Conservation (phyloP, 257 asterid genomes). For the Fraxinus anomala region DNA sequence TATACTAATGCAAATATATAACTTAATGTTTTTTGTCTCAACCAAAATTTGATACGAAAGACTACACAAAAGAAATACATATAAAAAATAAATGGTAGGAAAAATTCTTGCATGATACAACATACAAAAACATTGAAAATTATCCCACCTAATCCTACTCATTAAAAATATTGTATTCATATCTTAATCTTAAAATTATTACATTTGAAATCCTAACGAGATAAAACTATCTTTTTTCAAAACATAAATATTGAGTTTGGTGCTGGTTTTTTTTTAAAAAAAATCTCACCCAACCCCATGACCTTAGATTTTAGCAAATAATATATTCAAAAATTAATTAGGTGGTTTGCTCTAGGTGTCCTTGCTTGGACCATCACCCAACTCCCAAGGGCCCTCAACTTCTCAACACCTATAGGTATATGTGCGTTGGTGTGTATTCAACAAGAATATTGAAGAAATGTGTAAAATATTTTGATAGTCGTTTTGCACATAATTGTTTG, state of each 20-base stretch:
- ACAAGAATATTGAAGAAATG: too few species aligned
- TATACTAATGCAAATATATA: too few species aligned
- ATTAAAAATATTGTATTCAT: not conserved
- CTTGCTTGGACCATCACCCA: not conserved
- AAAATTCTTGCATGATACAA: not conserved
- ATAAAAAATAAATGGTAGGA: not conserved
- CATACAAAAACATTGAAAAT: conserved; percentile 12
- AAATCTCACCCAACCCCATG: conserved; percentile 23
- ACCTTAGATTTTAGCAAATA: conserved; percentile 23
- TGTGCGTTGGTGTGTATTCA: too few species aligned
- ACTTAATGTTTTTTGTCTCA: not conserved
- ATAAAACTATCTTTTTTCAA: not conserved
- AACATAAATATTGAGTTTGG: not conserved
- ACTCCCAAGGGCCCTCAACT: not conserved
- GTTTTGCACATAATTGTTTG: too few species aligned
- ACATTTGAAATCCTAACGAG: conserved; percentile 12
- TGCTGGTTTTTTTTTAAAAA: not conserved
- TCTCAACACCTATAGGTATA: not conserved
- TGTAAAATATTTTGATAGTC: not conserved
- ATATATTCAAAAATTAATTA: conserved; percentile 19
- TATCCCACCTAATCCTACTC: conserved; percentile 20
- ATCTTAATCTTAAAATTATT: conserved; percentile 11
- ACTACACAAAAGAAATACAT: not conserved
- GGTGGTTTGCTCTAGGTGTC: conserved; percentile 35
- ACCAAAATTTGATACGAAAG: too few species aligned